Evolutionary conservation across 345 rosid species (phyloP), one percentile per base, ranked within the genome.

Genomic region (Ceriops tagal): DNA sequence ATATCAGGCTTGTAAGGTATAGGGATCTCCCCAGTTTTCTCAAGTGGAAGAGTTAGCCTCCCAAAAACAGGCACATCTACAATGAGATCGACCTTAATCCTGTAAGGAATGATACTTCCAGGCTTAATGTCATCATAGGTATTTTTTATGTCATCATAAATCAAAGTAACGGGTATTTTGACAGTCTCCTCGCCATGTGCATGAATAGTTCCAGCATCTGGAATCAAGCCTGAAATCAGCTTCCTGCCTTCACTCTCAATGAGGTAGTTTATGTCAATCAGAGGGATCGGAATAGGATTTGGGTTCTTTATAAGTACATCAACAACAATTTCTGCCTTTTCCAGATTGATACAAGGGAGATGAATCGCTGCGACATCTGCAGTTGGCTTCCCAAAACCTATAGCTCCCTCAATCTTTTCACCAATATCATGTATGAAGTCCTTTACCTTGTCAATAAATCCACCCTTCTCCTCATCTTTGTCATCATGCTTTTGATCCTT

Each of bases 171-270:
- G 0, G 99, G 97, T 71, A 95, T 87, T 65, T 95, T 95, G 65
- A 95, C 91, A 43, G 93, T 89, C 79, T 95, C 97, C 85, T 95
- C 97, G n/a, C 99, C 96, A 35, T 85, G 97, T 0, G 99, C 92
- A 16, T 66, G 83, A 47, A 95, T 73, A 6, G 99, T 95, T 73
- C 99, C 97, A 19, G 97, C 87, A 80, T 95, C 97, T 0, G 99
- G 99, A 58, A 95, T 95, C 82, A 92, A 69, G 0, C 99, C 99
- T 0, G 99, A 90, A 55, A 90, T 67, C 9, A 92, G 82, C 74
- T 95, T 95, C 84, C 99, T 82, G 32, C 93, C 97, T 68, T 90
- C 96, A 35, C 97, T 92, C 72, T 95, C 97, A 6, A 95, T 68
- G 20, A 88, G 66, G 89, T 92, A 95, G 83, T 87, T 75, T 15